Evolutionary conservation across 208 protist species (phyloP), one percentile per base, ranked within the genome.

Genomic region (Trypanosoma congolense): DNA sequence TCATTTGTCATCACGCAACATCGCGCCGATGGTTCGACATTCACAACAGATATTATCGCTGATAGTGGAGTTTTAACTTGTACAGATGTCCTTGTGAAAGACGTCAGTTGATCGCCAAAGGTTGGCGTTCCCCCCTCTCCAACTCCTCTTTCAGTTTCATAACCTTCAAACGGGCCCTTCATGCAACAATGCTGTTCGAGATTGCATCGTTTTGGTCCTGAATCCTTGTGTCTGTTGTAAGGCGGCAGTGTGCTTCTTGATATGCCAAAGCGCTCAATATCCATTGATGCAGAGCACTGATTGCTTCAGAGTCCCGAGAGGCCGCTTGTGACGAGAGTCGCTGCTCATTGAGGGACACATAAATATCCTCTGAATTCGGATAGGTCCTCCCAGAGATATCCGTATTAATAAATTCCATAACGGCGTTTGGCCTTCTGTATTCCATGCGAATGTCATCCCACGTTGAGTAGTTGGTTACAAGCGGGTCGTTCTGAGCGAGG

Each of bases 121-220:
- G 64, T 60, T 33, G 51, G 33, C 5, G 59, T 50, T 29, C 50
- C 28, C 22, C 59, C 50, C 43, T 40, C 4, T 35, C 4, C 31
- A 87, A 61, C 52, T 83, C 80, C 16, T 80, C 73, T 56, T 80
- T 82, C 41, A 87, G 64, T 43, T 68, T 87, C 45, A 62, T 65
- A 26, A 82, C 76, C 65, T 86, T 86, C 36, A 70, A 52, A 33
- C 79, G 79, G 41, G n/a, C 63, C 72, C 69, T 80, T 87, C 73
- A 82, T 80, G 3, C 72, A 18, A 72, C 65, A 50, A 87, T 87
- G 26, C 67, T 57, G 41, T 53, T 59, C 4, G 58, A 62, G 52
- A 87, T 87, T 19, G 69, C 61, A 52, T 77, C 66, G 53, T 87
- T 87, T 56, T 80, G 75, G 35, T 70, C 72, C 53, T 87, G 72